Evolutionary conservation across 345 rosid genomes (phyloP).

Genomic region (Kandelia obovata): DNA sequence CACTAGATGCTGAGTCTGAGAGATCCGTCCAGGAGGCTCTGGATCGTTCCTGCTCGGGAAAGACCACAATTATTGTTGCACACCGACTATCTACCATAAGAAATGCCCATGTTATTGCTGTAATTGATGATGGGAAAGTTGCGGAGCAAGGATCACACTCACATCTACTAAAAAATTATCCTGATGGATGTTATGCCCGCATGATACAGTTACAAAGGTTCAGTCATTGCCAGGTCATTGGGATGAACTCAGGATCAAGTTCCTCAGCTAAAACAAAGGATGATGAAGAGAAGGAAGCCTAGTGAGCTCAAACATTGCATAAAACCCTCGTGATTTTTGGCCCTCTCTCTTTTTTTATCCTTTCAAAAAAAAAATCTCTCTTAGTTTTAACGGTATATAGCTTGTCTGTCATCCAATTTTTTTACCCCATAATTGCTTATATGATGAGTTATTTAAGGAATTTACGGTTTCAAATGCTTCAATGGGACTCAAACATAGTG

Average conservation of each 20-base stretch:
- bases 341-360: too few species aligned
- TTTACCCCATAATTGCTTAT: constrained; percentile 2
- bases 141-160: constrained; percentile 94
- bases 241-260: constrained; percentile 78
- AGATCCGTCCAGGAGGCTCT: constrained; percentile 91
- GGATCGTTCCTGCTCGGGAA: constrained; percentile 87
- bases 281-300: constrained; percentile 48
- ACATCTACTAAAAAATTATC: constrained; percentile 69
- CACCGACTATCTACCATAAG: constrained; percentile 83
- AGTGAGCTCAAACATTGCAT: constrained; percentile 7
- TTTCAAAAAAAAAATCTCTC: too few species aligned
- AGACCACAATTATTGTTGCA: constrained; percentile 85
- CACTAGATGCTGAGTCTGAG: constrained; percentile 90
- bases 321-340: neutral
- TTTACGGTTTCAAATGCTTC: too few species aligned
- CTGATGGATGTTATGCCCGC: constrained; percentile 82
- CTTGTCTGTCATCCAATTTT: constrained; percentile 40
- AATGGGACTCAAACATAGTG: neutral
- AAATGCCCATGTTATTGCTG: constrained; percentile 80
- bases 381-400: constrained; percentile 12
- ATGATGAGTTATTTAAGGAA: too few species aligned
- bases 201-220: constrained; percentile 98
- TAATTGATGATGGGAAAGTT: constrained; percentile 91
- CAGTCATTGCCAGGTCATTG: constrained; percentile 76
- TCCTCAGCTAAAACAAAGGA: constrained; percentile 63